Conservation (phyloP, 2,329 filamentous ascomycete genomes). For the Stagonosporopsis chrysanthemi region DNA sequence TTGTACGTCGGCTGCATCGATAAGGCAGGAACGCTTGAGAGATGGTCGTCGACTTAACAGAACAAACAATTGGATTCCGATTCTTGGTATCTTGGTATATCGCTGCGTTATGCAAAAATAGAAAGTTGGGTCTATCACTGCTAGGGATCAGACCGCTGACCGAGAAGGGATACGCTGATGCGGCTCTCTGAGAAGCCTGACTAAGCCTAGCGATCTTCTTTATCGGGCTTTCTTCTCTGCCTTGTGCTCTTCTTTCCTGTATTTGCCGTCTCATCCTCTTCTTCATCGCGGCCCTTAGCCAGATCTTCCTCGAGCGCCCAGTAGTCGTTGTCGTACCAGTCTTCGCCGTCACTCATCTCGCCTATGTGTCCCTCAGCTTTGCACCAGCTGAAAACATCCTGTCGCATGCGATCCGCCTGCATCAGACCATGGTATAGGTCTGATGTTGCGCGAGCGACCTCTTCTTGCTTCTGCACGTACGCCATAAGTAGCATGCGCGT, state of each 20-base stretch:
- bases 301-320: constrained; percentile 78
- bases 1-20: constrained; percentile 14
- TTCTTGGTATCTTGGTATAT: constrained; percentile 32
- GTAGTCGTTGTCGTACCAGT: constrained; percentile 86
- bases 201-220: constrained; percentile 43
- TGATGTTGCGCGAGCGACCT: constrained; percentile 75
- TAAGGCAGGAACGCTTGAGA: constrained; percentile 26
- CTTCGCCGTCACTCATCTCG: constrained; percentile 87
- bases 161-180: neutral
- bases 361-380: constrained; percentile 79
- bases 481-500: constrained; percentile 75
- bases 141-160: neutral
- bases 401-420: constrained; percentile 74
- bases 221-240: constrained; percentile 46
- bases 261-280: constrained; percentile 69
- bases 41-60: neutral
- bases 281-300: constrained; percentile 83
- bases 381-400: constrained; percentile 75
- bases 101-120: constrained; percentile 27
- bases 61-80: constrained; percentile 7
- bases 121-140: neutral
- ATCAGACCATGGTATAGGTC: constrained; percentile 75
- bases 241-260: constrained; percentile 59
- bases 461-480: constrained; percentile 86
- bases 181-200: neutral